Evolutionary conservation across 176 grass and related monocot genomes (phyloP).

Genomic region (Sorghum bicolor): DNA sequence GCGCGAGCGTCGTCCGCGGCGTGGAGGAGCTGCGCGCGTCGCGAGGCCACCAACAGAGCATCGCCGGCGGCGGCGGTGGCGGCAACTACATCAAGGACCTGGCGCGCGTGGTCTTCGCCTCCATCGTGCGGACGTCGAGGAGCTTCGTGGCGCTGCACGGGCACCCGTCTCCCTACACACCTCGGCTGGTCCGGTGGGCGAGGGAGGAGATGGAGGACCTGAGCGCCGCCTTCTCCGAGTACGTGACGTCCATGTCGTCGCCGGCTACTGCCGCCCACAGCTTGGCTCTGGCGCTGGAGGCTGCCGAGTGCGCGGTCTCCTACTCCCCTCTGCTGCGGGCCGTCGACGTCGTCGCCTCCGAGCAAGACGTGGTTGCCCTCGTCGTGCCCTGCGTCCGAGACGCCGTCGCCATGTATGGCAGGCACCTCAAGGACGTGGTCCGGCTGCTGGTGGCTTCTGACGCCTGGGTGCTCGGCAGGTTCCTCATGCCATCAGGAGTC

Average conservation of each 20-base stretch:
- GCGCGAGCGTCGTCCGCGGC: neutral
- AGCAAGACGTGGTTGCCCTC: constrained; percentile 22
- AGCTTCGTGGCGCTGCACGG: constrained; percentile 35
- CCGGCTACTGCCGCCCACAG: neutral
- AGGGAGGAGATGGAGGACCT: constrained; percentile 50
- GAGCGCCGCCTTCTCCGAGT: constrained; percentile 26
- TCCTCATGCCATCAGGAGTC: constrained; percentile 8
- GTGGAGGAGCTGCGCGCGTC: neutral
- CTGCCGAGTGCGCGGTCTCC: constrained; percentile 25
- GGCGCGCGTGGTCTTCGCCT: constrained; percentile 40
- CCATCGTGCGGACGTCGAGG: constrained; percentile 30
- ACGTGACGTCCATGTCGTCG: constrained; percentile 2
- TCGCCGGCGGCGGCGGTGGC: neutral
- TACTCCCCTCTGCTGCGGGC: constrained; percentile 20
- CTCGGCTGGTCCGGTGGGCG: constrained; percentile 38
- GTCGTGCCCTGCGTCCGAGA: constrained; percentile 31
- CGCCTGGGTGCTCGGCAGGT: constrained; percentile 33
- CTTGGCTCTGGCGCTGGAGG: constrained; percentile 34
- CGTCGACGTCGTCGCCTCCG: neutral
- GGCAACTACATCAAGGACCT: constrained; percentile 33
- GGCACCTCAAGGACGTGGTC: constrained; percentile 34
- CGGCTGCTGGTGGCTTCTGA: constrained; percentile 31
- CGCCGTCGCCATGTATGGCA: constrained; percentile 22
- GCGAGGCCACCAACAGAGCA: neutral
- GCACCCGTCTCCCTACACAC: neutral